Evolutionary conservation across 1,139 yeast species (phyloP).

Genomic region (Arxiozyma bovina): DNA sequence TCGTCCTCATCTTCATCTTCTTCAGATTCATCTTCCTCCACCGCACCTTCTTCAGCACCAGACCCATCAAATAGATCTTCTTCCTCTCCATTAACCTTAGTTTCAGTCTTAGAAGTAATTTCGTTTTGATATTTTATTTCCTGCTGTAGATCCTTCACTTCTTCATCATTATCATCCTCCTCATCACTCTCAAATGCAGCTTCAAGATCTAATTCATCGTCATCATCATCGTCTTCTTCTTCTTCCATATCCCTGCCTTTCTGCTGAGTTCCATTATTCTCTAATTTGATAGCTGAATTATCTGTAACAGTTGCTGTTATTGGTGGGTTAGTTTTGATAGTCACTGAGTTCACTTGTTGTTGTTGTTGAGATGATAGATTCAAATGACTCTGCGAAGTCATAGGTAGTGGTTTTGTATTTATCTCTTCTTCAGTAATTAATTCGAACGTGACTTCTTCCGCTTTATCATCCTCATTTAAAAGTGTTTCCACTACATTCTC

Average conservation of each 20-base stretch:
- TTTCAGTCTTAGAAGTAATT: slow-evolving; percentile 15
- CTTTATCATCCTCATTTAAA: slow-evolving; percentile 67
- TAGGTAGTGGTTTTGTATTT: background rate
- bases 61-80: slow-evolving; percentile 25
- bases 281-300: background rate
- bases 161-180: slow-evolving; percentile 33
- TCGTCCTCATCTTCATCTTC: slow-evolving; percentile 49
- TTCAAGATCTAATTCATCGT: slow-evolving; percentile 34
- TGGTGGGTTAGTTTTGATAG: background rate
- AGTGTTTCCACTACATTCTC: slow-evolving; percentile 74
- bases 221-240: slow-evolving; percentile 35
- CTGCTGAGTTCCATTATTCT: slow-evolving; percentile 1
- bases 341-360: background rate
- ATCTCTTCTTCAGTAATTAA: slow-evolving; percentile 45
- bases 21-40: slow-evolving; percentile 41
- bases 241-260: slow-evolving; percentile 21
- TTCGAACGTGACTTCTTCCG: slow-evolving; percentile 75
- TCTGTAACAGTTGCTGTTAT: background rate
- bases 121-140: slow-evolving; percentile 24
- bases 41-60: slow-evolving; percentile 29
- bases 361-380: slow-evolving; percentile 1
- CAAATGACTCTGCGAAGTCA: slow-evolving; percentile 4
- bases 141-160: no score
- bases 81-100: slow-evolving; percentile 28
- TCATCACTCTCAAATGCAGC: slow-evolving; percentile 34